Evolutionary conservation across 441 rosid genomes (phyloP).

Genomic region (Biscutella laevigata): DNA sequence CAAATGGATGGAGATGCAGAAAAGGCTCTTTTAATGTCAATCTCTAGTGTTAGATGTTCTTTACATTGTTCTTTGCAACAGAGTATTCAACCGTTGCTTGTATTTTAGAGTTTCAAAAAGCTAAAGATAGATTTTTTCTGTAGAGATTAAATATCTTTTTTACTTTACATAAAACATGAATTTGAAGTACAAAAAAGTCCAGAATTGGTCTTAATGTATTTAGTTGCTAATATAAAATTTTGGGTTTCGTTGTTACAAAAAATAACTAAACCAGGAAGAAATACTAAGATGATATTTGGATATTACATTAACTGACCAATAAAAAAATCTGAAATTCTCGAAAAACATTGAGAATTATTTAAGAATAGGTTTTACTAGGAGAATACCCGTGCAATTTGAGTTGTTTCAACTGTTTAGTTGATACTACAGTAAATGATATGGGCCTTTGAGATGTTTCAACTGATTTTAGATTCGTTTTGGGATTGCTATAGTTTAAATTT

Average conservation of each 20-base stretch:
- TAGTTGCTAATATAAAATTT: neutral
- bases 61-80: slow-evolving; percentile 13
- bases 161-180: neutral
- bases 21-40: slow-evolving; percentile 23
- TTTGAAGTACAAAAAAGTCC: too few relatives aligned
- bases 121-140: neutral
- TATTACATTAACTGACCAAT: neutral
- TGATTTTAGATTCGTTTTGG: too few relatives aligned
- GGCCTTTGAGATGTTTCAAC: too few relatives aligned
- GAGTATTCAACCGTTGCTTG: slow-evolving; percentile 10
- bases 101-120: slow-evolving; percentile 10
- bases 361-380: too few relatives aligned
- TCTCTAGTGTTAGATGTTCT: slow-evolving; percentile 13
- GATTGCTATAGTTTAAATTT: too few relatives aligned
- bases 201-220: too few relatives aligned
- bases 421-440: too few relatives aligned
- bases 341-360: neutral
- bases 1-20: slow-evolving; percentile 15
- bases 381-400: too few relatives aligned
- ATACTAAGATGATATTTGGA: too few relatives aligned
- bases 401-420: too few relatives aligned
- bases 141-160: neutral
- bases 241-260: neutral
- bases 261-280: too few relatives aligned
- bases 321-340: neutral